Percentiles rank a stretch among this genome's conserved stretches.
phyloP scores from a whole-genome alignment of 345 rosid species.

The Aethionema arabicum region DNA sequence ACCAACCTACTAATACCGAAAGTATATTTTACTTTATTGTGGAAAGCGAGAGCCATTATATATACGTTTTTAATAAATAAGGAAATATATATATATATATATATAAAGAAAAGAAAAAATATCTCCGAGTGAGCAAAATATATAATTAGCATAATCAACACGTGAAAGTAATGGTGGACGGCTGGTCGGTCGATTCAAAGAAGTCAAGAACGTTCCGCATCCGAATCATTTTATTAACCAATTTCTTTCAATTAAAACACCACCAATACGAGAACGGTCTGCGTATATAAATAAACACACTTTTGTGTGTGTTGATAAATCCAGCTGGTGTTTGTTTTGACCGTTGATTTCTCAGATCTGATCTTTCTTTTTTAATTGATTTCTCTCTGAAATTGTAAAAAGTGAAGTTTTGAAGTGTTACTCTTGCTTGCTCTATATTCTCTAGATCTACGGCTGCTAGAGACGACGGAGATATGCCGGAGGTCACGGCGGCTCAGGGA shows the following conservation, averaged over 20 bases:
- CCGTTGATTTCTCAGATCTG: conserved; percentile 29
- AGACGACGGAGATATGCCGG: conserved; percentile 10
- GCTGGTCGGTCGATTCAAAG: conserved; percentile 7
- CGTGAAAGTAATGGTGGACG: conserved; percentile 6
- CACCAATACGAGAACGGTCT: conserved; percentile 11
- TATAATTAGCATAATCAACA: background rate
- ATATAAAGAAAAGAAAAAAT: no score
- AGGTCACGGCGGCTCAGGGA: conserved; percentile 31
- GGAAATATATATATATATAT: no score
- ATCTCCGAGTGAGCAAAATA: background rate
- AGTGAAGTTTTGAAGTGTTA: no score
- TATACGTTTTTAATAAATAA: no score
- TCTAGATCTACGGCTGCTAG: background rate
- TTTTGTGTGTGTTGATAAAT: background rate
- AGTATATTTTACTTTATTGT: no score
- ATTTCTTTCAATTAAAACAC: background rate
- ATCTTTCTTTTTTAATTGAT: background rate
- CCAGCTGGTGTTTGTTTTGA: conserved; percentile 6
- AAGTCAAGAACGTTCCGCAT: conserved; percentile 7
- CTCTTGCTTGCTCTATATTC: background rate
- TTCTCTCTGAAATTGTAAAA: background rate
- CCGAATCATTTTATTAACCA: background rate
- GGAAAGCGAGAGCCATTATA: no score
- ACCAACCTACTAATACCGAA: no score
- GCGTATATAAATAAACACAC: background rate